phyloP scores from a whole-genome alignment of 495 filamentous ascomycete species.

The Neurospora africana region DNA sequence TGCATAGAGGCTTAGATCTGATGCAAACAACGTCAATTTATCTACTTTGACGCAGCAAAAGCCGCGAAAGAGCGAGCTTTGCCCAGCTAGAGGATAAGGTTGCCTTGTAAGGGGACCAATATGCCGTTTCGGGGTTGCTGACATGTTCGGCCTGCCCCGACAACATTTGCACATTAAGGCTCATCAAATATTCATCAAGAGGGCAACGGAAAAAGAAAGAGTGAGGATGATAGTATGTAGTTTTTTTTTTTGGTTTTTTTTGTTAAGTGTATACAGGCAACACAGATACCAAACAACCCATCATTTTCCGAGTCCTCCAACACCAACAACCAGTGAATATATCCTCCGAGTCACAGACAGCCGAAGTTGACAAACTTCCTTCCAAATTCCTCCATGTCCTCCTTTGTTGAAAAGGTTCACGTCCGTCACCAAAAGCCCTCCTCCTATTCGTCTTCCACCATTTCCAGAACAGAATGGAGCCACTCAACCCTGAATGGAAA shows the following conservation, averaged over 20 bases:
- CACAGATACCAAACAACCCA: not conserved
- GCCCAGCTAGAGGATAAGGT: not conserved
- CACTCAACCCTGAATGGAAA: constrained; percentile 6
- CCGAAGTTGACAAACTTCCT: not conserved
- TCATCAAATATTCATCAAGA: not conserved
- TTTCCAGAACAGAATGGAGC: not conserved
- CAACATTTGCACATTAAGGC: not conserved
- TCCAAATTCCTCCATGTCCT: not conserved
- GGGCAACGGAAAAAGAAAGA: no score
- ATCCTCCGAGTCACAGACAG: not conserved
- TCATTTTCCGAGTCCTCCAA: not conserved
- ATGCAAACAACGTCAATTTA: not conserved
- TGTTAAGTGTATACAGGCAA: not conserved
- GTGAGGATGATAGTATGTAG: no score
- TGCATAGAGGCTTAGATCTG: not conserved
- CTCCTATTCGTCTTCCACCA: not conserved
- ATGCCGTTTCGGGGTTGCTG: not conserved
- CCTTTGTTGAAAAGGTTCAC: not conserved
- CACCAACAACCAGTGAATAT: not conserved
- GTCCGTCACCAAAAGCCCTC: not conserved
- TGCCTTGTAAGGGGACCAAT: not conserved
- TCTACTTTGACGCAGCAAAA: no score
- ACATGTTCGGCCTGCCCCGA: not conserved
- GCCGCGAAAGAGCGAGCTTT: no score
- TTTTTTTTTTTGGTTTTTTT: not conserved